phyloP scores from a whole-genome alignment of 2,329 filamentous ascomycete species.

The Colletotrichum chrysophilum region DNA sequence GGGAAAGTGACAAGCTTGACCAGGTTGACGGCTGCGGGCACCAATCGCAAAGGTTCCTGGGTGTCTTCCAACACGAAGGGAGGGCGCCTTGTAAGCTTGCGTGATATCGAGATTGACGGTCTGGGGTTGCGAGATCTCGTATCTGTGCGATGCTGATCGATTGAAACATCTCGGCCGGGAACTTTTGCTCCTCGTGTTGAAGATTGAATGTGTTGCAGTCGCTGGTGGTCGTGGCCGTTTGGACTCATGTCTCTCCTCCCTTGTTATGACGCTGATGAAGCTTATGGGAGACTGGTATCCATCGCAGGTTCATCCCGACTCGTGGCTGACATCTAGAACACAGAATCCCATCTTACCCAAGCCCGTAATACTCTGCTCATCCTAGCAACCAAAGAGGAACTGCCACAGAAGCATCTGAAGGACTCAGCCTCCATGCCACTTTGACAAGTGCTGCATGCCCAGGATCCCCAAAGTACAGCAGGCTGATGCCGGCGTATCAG shows the following conservation, averaged over 20 bases:
- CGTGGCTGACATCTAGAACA: neutral
- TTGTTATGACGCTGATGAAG: neutral
- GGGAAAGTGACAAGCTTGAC: neutral
- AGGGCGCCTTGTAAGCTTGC: neutral
- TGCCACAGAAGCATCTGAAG: neutral
- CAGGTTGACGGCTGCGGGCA: constrained; percentile 3
- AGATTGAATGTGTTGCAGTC: neutral
- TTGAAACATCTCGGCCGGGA: neutral
- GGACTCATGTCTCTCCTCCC: neutral
- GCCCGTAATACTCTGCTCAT: neutral
- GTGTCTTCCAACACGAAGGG: neutral
- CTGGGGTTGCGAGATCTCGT: neutral
- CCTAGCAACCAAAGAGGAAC: neutral
- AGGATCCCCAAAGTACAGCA: neutral
- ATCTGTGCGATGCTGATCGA: neutral
- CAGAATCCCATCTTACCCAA: neutral
- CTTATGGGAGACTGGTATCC: neutral
- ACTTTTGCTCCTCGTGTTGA: neutral
- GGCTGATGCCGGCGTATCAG: neutral
- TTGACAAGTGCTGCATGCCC: neutral
- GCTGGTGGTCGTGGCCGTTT: neutral
- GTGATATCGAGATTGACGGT: neutral
- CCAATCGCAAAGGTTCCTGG: neutral
- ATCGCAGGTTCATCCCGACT: neutral
- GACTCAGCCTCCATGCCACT: neutral